Conservation (phyloP, 257 asterid genomes). For the Scutellaria minor region DNA sequence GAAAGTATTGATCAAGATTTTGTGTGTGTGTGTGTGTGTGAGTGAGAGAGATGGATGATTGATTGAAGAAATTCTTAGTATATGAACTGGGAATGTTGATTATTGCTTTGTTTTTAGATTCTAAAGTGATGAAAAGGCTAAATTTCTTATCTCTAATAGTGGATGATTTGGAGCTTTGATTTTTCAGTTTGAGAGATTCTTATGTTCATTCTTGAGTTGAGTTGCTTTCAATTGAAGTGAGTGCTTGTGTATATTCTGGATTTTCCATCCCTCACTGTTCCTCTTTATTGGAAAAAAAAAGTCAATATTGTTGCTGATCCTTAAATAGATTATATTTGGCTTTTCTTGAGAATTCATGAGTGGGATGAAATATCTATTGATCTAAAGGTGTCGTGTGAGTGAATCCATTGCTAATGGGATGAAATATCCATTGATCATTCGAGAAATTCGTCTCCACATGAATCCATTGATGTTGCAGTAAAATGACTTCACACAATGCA, state of each 20-base stretch:
- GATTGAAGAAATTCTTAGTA: slow-evolving; percentile 23
- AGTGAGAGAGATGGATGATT: neutral
- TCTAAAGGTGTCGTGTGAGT: slow-evolving; percentile 2
- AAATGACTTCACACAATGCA: neutral
- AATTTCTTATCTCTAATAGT: neutral
- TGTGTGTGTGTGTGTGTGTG: neutral
- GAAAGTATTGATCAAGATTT: neutral
- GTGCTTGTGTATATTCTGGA: neutral
- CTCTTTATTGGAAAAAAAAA: neutral
- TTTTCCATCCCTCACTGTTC: neutral
- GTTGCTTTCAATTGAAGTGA: slow-evolving; percentile 14
- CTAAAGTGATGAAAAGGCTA: slow-evolving; percentile 16
- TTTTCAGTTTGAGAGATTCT: neutral
- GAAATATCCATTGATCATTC: neutral
- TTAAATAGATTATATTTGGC: neutral
- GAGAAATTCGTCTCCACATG: neutral
- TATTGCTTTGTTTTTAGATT: neutral
- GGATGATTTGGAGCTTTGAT: slow-evolving; percentile 6
- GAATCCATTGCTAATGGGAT: too few relatives aligned
- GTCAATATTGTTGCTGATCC: neutral
- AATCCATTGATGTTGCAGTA: neutral
- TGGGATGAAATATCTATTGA: slow-evolving; percentile 7
- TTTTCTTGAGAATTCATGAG: neutral
- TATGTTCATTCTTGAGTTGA: neutral
- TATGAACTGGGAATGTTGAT: slow-evolving; percentile 1